Evolutionary conservation across 2,329 filamentous ascomycete species (phyloP).

Genomic region (Chaetomium olivaceum): DNA sequence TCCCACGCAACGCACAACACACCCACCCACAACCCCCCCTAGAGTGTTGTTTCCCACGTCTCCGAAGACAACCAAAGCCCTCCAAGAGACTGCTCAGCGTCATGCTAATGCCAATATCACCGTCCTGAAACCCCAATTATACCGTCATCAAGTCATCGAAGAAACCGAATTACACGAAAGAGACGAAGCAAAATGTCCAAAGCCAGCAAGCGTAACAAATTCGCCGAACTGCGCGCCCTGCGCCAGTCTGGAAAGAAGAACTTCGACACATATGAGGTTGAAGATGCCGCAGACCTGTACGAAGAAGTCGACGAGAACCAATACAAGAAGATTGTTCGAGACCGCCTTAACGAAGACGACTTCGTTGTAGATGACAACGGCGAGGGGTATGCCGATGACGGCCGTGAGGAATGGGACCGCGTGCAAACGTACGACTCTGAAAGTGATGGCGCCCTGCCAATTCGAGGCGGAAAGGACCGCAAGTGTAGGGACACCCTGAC

Average conservation of each 20-base stretch:
- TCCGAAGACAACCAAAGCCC: neutral
- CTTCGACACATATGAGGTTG: constrained; percentile 81
- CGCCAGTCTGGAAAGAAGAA: constrained; percentile 89
- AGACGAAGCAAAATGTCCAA: constrained; percentile 42
- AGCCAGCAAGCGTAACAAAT: constrained; percentile 51
- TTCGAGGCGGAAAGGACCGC: constrained; percentile 50
- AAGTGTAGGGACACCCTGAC: constrained; percentile 47
- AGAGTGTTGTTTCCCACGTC: neutral
- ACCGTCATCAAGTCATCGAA: neutral
- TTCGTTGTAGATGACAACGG: constrained; percentile 99
- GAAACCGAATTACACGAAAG: neutral
- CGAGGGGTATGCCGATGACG: constrained; percentile 94
- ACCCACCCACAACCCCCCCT: neutral
- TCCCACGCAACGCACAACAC: constrained; percentile 2
- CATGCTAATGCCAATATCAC: neutral
- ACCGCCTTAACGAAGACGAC: constrained; percentile 88
- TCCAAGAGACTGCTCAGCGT: neutral
- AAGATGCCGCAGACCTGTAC: constrained; percentile 82
- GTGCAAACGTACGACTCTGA: constrained; percentile 69
- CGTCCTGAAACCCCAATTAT: neutral
- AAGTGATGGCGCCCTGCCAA: constrained; percentile 65
- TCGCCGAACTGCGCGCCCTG: constrained; percentile 80
- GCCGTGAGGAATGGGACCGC: constrained; percentile 89
- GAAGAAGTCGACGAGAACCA: constrained; percentile 96
- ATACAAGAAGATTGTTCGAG: constrained; percentile 93